Base-by-base conservation (phyloP, 1,284 basidiomycete species). In the Mycena citricolor region DNA sequence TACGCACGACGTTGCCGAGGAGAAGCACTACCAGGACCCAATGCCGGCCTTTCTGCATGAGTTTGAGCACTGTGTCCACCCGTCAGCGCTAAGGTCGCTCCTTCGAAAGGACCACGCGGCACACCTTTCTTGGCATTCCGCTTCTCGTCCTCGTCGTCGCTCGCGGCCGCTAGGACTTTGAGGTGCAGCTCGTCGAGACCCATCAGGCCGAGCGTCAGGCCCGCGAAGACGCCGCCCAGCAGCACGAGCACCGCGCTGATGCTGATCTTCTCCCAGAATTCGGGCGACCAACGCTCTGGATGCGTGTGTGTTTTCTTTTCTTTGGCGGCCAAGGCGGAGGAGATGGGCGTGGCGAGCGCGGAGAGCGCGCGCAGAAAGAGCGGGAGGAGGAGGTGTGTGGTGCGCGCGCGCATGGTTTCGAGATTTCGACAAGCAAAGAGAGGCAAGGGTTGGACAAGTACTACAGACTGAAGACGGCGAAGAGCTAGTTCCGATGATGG, bases 21-120 rank as follows among this genome's bases (percentile, higher is more conserved):
- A 92, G 72, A 1, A 97, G 74, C 60, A 90, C 88, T 37, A 95
- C 92, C 16, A 97, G 77, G 10, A 97, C 92, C 94, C 94, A 97
- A 65, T 97, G 94, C 10, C 92, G 77, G 0, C 94, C 91, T 57
- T 77, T 84, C 39, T 69, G 70, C 65, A 97, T 80, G 2, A 97
- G 71, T n/a, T 67, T 70, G 30, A 93, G 65, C 1, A 94, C 91
- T 86, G 51, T 1, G 42, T 4, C 8, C 17, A 32, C 23, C n/a
- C n/a, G n/a, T n/a, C n/a, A n/a, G n/a, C n/a, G n/a, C n/a, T n/a
- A n/a, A n/a, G n/a, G n/a, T n/a, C n/a, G n/a, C n/a, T n/a, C n/a
- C n/a, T n/a, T n/a, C n/a, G n/a, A n/a, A 34, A 43, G 17, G 8
- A 34, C 24, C 6, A 14, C 7, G 21, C 14, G 32, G 47, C 58